Evolutionary conservation across 208 protist genomes (phyloP).

Genomic region (Dictyostelium gargantuum): DNA sequence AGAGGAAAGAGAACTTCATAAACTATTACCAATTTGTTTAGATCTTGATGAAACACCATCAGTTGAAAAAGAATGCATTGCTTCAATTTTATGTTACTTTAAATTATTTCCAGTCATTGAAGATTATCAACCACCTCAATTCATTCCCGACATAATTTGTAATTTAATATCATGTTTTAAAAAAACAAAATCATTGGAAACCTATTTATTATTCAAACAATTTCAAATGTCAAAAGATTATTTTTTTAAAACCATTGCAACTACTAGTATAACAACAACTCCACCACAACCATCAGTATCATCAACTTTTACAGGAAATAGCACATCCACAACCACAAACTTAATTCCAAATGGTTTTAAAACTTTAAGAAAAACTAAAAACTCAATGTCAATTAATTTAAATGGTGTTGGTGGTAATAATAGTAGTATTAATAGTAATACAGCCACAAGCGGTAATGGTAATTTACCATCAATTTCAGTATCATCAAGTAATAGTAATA

Average conservation of each 20-base stretch:
- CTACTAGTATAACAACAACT: too few species aligned
- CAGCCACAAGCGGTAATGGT: not conserved
- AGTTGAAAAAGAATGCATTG: not conserved
- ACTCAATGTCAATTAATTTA: too few species aligned
- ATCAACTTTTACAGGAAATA: not conserved
- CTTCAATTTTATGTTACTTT: not conserved
- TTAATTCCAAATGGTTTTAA: not conserved
- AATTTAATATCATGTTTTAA: conserved; percentile 38
- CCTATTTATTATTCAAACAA: not conserved
- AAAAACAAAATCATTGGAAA: conserved; percentile 29
- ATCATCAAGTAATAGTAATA: not conserved
- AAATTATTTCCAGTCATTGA: conserved; percentile 16
- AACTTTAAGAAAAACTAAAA: not conserved
- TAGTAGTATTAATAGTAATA: too few species aligned
- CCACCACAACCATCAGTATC: not conserved
- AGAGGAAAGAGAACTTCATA: conserved; percentile 27
- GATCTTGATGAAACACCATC: not conserved
- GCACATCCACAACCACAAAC: not conserved
- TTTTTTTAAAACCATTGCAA: not conserved
- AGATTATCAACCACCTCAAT: not conserved
- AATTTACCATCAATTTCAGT: not conserved
- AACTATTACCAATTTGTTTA: conserved; percentile 24
- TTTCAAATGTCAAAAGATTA: not conserved
- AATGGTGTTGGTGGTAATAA: too few species aligned
- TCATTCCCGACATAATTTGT: conserved; percentile 4